phyloP scores from a whole-genome alignment of 352 stramenopile species.

The Pythium rishiriense region DNA sequence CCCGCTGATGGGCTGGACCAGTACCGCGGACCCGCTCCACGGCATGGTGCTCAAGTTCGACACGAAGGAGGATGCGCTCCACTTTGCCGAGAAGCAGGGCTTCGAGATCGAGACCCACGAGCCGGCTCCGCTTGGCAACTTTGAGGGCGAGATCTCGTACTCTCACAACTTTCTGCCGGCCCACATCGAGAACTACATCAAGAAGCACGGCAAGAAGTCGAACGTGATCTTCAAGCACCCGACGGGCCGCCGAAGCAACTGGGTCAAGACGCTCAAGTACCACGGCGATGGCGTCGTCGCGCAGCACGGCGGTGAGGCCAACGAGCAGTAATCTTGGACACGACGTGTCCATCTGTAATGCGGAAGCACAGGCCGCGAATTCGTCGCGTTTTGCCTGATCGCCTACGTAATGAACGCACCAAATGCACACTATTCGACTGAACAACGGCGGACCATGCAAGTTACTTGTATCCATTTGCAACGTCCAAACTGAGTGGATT shows the following conservation, averaged over 20 bases:
- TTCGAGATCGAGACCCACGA: conserved; percentile 87
- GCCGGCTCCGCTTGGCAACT: conserved; percentile 67
- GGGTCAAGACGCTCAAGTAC: conserved; percentile 89
- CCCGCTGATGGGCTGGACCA: conserved; percentile 95
- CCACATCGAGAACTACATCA: conserved; percentile 73
- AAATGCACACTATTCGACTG: neutral
- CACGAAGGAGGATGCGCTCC: conserved; percentile 82
- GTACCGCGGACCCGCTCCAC: conserved; percentile 85
- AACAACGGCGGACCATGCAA: neutral
- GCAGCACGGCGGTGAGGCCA: conserved; percentile 79
- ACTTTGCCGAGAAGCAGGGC: conserved; percentile 81
- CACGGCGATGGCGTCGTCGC: conserved; percentile 75
- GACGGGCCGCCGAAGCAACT: conserved; percentile 78
- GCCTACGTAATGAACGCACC: conserved; percentile 2
- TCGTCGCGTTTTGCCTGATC: conserved; percentile 1
- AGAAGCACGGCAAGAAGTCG: conserved; percentile 81
- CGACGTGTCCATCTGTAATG: neutral
- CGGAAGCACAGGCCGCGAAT: conserved; percentile 1
- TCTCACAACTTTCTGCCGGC: conserved; percentile 85
- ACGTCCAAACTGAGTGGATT: neutral
- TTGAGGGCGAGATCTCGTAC: conserved; percentile 82
- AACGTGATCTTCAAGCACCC: conserved; percentile 75
- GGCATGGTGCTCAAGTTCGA: conserved; percentile 88
- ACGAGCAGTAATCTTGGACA: conserved; percentile 51
- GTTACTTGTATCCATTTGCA: neutral